Conservation (phyloP, 1,139 yeast species). For the Suhomyces kunorum region DNA sequence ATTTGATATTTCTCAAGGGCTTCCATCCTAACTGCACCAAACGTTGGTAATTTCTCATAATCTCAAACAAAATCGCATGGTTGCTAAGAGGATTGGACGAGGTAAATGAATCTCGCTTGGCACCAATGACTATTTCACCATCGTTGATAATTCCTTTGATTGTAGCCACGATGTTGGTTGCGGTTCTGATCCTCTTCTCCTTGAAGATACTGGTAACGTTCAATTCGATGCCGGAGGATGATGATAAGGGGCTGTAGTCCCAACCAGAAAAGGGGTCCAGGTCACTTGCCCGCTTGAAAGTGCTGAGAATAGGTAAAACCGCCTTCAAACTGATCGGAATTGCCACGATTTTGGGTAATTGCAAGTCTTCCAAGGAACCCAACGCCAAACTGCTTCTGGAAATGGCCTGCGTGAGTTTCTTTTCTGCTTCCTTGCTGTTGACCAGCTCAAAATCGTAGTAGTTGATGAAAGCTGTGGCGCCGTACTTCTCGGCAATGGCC, state of each 20-base stretch:
- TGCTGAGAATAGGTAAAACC: conserved; percentile 35
- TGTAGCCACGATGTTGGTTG: conserved; percentile 39
- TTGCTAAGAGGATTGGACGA: conserved; percentile 41
- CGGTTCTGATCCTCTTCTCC: conserved; percentile 17
- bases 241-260: conserved; percentile 28
- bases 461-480: conserved; percentile 33
- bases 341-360: conserved; percentile 28
- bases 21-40: conserved; percentile 44
- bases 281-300: conserved; percentile 18
- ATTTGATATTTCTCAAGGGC: conserved; percentile 44
- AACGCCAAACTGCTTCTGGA: conserved; percentile 25
- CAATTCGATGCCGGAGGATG: conserved; percentile 19
- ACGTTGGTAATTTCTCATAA: conserved; percentile 40
- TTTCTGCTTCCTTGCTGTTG: conserved; percentile 14
- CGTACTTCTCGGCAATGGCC: conserved; percentile 29
- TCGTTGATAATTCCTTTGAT: conserved; percentile 44
- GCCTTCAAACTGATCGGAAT: conserved; percentile 39
- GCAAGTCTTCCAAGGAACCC: conserved; percentile 14
- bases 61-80: conserved; percentile 44
- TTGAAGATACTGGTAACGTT: conserved; percentile 23
- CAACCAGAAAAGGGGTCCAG: conserved; percentile 24
- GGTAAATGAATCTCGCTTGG: conserved; percentile 43
- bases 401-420: conserved; percentile 20
- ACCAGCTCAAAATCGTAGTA: conserved; percentile 22
- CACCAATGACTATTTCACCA: conserved; percentile 46